Evolutionary conservation across 1,284 basidiomycete species (phyloP).

Genomic region (Ceratobasidium sp.): DNA sequence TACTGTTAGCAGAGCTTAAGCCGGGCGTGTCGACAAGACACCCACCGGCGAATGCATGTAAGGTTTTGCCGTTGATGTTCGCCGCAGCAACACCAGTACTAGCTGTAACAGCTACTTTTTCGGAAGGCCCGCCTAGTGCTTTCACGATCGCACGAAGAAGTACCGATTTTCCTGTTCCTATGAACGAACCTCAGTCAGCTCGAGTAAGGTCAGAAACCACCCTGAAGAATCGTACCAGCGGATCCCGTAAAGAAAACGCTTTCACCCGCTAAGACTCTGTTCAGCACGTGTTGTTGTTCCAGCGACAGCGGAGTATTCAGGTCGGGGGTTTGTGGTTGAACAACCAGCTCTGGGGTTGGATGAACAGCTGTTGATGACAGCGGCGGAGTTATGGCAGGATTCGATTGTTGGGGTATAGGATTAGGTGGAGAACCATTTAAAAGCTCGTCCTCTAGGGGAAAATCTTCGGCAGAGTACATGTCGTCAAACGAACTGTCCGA

Average conservation of each 20-base stretch:
- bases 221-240: slow-evolving; percentile 32
- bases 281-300: slow-evolving; percentile 45
- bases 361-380: neutral
- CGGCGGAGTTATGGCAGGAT: neutral
- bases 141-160: slow-evolving; percentile 89
- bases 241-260: slow-evolving; percentile 49
- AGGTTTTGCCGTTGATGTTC: slow-evolving; percentile 93
- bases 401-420: neutral
- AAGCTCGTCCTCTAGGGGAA: neutral
- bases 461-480: neutral
- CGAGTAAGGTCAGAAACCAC: too few species aligned
- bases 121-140: slow-evolving; percentile 64
- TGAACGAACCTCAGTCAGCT: neutral
- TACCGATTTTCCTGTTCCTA: slow-evolving; percentile 96
- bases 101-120: slow-evolving; percentile 87
- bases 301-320: slow-evolving; percentile 33
- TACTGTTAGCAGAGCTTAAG: too few species aligned
- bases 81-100: slow-evolving; percentile 93
- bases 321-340: neutral
- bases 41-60: slow-evolving; percentile 88
- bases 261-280: slow-evolving; percentile 42
- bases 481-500: neutral
- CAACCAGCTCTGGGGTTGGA: neutral
- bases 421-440: neutral
- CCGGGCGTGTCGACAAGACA: slow-evolving; percentile 57